Evolutionary conservation across 257 asterid species (phyloP).

Genomic region (Agastache rugosa): DNA sequence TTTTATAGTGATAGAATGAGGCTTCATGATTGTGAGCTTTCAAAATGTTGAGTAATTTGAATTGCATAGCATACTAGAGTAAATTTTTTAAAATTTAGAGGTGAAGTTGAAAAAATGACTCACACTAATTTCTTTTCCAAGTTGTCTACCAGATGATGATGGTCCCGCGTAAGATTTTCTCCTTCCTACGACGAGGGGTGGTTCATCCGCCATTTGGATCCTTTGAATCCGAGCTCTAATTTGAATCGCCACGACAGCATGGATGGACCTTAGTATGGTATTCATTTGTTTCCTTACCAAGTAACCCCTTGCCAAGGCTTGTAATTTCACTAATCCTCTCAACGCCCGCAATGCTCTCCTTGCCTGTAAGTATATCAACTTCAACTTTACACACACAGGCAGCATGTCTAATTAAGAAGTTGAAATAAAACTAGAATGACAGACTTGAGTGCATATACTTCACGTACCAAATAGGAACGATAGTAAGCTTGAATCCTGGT

Average conservation of each 20-base stretch:
- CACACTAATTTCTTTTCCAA: slow-evolving; percentile 38
- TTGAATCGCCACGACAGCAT: slow-evolving; percentile 69
- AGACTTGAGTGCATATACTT: slow-evolving; percentile 8
- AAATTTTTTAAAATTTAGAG: neutral
- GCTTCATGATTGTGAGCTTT: neutral
- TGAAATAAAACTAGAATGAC: neutral
- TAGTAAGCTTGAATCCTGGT: slow-evolving; percentile 68
- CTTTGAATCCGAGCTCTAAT: slow-evolving; percentile 71
- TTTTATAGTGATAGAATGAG: neutral
- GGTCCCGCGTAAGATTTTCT: slow-evolving; percentile 37
- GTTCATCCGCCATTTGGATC: slow-evolving; percentile 55
- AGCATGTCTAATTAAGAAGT: neutral
- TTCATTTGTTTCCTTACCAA: slow-evolving; percentile 69
- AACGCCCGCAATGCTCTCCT: slow-evolving; percentile 71
- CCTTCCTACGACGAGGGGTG: slow-evolving; percentile 32
- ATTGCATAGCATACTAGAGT: neutral
- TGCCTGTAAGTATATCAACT: slow-evolving; percentile 56
- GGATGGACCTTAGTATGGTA: slow-evolving; percentile 59
- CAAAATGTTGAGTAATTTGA: neutral
- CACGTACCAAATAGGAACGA: slow-evolving; percentile 72
- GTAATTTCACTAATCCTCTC: slow-evolving; percentile 75
- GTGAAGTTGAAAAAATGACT: slow-evolving; percentile 22
- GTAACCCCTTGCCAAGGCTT: slow-evolving; percentile 80
- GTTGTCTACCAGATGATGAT: slow-evolving; percentile 42
- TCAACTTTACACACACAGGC: neutral